Evolutionary conservation across 169 alveolate species (phyloP).

Genomic region (Besnoitia besnoiti): DNA sequence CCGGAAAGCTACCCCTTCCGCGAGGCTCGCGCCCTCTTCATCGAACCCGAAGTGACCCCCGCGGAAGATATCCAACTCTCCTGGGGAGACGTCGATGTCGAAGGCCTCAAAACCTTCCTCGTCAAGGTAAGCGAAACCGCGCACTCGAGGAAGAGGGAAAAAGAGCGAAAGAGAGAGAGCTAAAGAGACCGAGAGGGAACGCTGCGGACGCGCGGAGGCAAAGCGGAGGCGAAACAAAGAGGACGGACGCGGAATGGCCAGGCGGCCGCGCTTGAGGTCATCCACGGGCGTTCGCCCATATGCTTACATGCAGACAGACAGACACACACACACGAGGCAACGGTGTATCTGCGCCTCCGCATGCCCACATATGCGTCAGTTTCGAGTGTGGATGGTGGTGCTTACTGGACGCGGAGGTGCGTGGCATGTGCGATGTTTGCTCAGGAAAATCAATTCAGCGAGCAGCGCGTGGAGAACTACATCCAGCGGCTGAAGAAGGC

Average conservation of each 20-base stretch:
- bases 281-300: too few species aligned
- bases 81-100: slow-evolving; percentile 80
- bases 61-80: slow-evolving; percentile 64
- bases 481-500: slow-evolving; percentile 50
- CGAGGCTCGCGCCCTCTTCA: slow-evolving; percentile 81
- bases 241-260: too few species aligned
- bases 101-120: slow-evolving; percentile 82
- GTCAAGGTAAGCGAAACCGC: slow-evolving; percentile 74
- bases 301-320: too few species aligned
- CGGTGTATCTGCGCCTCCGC: too few species aligned
- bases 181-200: background rate
- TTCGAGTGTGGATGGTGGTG: too few species aligned
- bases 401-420: too few species aligned
- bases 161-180: background rate
- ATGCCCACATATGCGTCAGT: too few species aligned
- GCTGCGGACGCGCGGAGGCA: too few species aligned
- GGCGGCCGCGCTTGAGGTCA: too few species aligned
- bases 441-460: slow-evolving; percentile 37
- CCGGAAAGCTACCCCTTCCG: slow-evolving; percentile 75
- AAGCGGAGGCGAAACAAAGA: too few species aligned
- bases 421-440: background rate
- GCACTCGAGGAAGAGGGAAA: background rate
- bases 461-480: slow-evolving; percentile 49
- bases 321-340: too few species aligned
- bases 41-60: slow-evolving; percentile 74